These are phyloP conservation scores for Monosporascus ibericus DNA, from an alignment of 2,329 filamentous ascomycete genomes.

Conservation along the genomic window DNA sequence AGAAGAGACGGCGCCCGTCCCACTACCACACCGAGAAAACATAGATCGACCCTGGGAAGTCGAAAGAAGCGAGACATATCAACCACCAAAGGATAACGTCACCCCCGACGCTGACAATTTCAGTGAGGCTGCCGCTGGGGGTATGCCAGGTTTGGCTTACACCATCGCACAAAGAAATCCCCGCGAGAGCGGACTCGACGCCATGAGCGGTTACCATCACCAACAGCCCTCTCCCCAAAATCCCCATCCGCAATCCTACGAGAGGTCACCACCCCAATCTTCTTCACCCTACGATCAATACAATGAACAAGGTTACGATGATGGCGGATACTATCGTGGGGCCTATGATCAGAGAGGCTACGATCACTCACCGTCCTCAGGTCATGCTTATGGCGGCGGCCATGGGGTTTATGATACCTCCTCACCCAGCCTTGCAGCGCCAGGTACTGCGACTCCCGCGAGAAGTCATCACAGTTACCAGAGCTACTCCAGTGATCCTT, in stretches of 20 bases:
- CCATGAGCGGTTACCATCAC: slow-evolving; percentile 40
- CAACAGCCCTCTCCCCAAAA: slow-evolving; percentile 8
- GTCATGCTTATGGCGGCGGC: slow-evolving; percentile 9
- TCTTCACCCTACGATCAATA: slow-evolving; percentile 11
- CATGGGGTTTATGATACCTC: slow-evolving; percentile 30
- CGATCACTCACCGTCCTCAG: slow-evolving; percentile 10
- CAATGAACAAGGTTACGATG: slow-evolving; percentile 14
- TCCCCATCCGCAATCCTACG: slow-evolving; percentile 14
- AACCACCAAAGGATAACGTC: slow-evolving; percentile 30
- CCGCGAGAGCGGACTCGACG: slow-evolving; percentile 59
- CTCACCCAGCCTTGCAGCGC: slow-evolving; percentile 33
- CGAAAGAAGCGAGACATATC: slow-evolving; percentile 2
- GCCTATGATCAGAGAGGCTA: slow-evolving; percentile 17
- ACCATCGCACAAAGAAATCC: slow-evolving; percentile 59
- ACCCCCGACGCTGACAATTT: slow-evolving; percentile 65
- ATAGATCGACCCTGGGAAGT: slow-evolving; percentile 16
- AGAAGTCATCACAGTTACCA: slow-evolving; percentile 48
- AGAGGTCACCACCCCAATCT: slow-evolving; percentile 9
- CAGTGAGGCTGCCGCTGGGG: slow-evolving; percentile 54
- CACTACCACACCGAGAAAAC: slow-evolving; percentile 20
- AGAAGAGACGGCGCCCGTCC: slow-evolving; percentile 19
- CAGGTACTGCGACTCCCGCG: slow-evolving; percentile 35
- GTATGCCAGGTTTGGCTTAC: slow-evolving; percentile 62
- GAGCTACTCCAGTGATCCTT: slow-evolving; percentile 59
- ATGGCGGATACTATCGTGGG: slow-evolving; percentile 1